Base-by-base conservation (phyloP, 371 early-diverging fungal species). In the Mortierella sp. region DNA sequence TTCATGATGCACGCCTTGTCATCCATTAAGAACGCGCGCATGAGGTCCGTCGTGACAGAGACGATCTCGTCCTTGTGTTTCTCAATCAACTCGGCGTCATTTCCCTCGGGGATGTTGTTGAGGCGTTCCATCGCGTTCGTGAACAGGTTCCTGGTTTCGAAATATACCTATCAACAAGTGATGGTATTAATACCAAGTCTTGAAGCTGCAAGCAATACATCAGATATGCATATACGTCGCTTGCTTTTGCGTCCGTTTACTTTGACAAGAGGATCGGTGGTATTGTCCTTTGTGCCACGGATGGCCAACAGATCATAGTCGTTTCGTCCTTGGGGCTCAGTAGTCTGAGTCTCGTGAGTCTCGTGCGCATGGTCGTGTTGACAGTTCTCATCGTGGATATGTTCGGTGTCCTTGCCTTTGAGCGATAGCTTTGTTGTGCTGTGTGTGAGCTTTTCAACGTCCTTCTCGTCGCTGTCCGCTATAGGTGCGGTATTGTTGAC, bases 1-100 rank as follows among this genome's bases (percentile, higher is more conserved):
- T 85, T 86, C 88, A 88, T 88, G 50, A 84, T 81, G n/a, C 86
- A 86, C 31, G 87, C 86, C 67, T 84, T 84, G 64, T 88, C 88
- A 63, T 88, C 88, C 60, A 86, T 55, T 41, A 88, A 66, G 80
- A 86, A 88, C 24, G 88, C 86, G 42, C 70, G 72, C 47, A 88
- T 86, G 67, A 88, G 80, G 56, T 80, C 81, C 49, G 84, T 81
- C 37, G 88, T 85, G 7, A 87, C 82, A 4, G 80, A 72, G 57
- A 79, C 83, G 60, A 88, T 83, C 42, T 86, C 81, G 53, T 85
- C 81, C 67, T 84, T 83, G 64, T 85, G 64, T 53, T 83, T 57
- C 48, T 72, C 81, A 43, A 89, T 73, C 19, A 82, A 71, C 37
- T 84, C 83, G 17, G 84, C 82, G 1, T 87, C 87, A 44, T 85